Percentiles rank a stretch among this genome's conserved stretches.
These are phyloP conservation scores for Bolboschoenus planiculmis DNA, from an alignment of 176 grass and related monocot genomes.

Conservation along the genomic window DNA sequence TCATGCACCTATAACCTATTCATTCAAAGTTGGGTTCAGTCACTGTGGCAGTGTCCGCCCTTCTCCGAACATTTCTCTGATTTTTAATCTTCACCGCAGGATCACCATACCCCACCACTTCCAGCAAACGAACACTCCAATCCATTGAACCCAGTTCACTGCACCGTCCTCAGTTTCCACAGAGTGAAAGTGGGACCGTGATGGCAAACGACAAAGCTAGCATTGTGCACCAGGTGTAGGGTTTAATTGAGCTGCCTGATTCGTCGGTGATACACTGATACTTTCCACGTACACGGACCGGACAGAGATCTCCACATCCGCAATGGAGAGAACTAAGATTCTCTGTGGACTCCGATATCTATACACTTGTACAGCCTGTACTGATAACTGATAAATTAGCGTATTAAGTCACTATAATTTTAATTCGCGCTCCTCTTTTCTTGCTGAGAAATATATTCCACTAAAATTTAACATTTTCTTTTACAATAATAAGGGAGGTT, in stretches of 20 bases:
- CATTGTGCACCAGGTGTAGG: not conserved
- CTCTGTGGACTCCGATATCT: not conserved
- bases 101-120: constrained; percentile 4
- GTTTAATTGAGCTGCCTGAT: not conserved
- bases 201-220: not conserved
- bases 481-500: not conserved
- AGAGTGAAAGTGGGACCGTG: not conserved
- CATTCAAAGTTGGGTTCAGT: not conserved
- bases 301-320: not conserved
- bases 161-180: no score
- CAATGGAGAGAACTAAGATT: not conserved
- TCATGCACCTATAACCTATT: not conserved
- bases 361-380: no score
- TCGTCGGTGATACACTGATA: not conserved
- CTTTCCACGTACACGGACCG: not conserved
- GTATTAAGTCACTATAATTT: no score
- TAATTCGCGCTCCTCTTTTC: no score
- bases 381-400: no score
- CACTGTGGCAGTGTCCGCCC: not conserved
- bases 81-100: constrained; percentile 11
- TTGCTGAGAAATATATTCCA: no score
- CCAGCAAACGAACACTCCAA: not conserved
- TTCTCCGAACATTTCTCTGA: constrained; percentile 10
- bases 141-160: not conserved
- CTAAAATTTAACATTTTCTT: no score